Evolutionary conservation across 805 yeast species (phyloP).

Genomic region (Myxozyma geophila): DNA sequence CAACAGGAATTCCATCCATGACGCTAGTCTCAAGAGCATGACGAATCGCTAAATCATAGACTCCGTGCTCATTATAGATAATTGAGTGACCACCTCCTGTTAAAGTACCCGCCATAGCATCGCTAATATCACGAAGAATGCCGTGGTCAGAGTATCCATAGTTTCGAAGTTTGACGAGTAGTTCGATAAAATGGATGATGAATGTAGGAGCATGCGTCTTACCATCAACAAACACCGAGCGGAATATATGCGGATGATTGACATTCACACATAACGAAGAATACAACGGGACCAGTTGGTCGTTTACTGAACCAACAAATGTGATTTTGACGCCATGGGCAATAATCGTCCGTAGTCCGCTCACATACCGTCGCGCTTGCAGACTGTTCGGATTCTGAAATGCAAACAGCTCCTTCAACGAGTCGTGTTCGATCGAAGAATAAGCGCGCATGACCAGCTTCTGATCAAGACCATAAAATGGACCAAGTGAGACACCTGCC

Average conservation of each 20-base stretch:
- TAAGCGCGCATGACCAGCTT: slow-evolving; percentile 83
- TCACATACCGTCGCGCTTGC: slow-evolving; percentile 72
- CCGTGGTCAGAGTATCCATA: slow-evolving; percentile 84
- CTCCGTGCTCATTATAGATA: slow-evolving; percentile 81
- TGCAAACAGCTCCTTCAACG: slow-evolving; percentile 83
- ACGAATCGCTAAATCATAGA: slow-evolving; percentile 77
- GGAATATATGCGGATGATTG: slow-evolving; percentile 84
- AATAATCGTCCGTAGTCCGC: slow-evolving; percentile 67
- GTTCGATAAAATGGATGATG: slow-evolving; percentile 70
- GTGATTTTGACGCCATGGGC: slow-evolving; percentile 75
- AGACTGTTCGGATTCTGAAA: slow-evolving; percentile 76
- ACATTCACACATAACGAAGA: slow-evolving; percentile 83
- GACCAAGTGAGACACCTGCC: slow-evolving; percentile 97
- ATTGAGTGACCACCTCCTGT: slow-evolving; percentile 96
- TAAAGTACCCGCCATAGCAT: slow-evolving; percentile 80
- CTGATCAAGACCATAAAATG: slow-evolving; percentile 88
- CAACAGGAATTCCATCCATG: slow-evolving; percentile 46
- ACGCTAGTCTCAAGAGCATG: slow-evolving; percentile 77
- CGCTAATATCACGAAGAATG: slow-evolving; percentile 80
- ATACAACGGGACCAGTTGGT: slow-evolving; percentile 90
- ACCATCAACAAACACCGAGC: slow-evolving; percentile 89
- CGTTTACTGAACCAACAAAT: slow-evolving; percentile 87
- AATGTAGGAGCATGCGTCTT: slow-evolving; percentile 71
- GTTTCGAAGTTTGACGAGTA: slow-evolving; percentile 76
- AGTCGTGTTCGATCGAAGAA: slow-evolving; percentile 86